Base-by-base conservation (phyloP, 495 filamentous ascomycete genomes). In the Tuber melanosporum region DNA sequence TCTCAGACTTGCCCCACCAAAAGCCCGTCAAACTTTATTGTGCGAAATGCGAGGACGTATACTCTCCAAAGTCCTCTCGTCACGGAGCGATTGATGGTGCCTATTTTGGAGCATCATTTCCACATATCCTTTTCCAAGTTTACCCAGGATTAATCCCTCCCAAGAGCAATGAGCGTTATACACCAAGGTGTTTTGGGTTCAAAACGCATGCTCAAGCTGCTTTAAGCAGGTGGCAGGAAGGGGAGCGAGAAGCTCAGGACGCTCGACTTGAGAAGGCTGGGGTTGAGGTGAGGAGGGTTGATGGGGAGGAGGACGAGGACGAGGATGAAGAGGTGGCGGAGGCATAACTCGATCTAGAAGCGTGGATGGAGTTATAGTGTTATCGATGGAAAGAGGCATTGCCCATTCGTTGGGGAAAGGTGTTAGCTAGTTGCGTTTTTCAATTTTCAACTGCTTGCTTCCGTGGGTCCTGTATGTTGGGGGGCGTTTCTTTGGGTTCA, bases 61-160 rank as follows among this genome's bases (percentile, higher is more conserved):
- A 99, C 88, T 98, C 98, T 85, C 95, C 95, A 46, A 99, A 99
- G 85, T 98, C 95, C 9, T 95, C 94, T 19, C 93, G 95, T 71
- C 95, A 99, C 84, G 92, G 93, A 69, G 88, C 90, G 71, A 97
- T 99, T 84, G 95, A 99, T 84, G 95, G 95, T 74, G 95, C 95
- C 75, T 99, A 98, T 87, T 99, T 98, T 75, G 95, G 96, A 74
- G 93, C 95, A 62, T 95, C 92, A 9, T 99, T 99, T 88, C 95
- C 97, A 87, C 97, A 97, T 84, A 98, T 99, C 85, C 89, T 99
- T 73, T 98, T 98, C 88, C 95, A 99, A 85, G 95, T 98, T 45
- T 98, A 98, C 82, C 95, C 96, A 2, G 90, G 92, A 3, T 85
- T 98, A 69, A 89, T 95, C 62, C 95, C 95, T 8, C 87, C 89